Conservation (phyloP, 257 asterid species). For the Solanum bulbocastanum region DNA sequence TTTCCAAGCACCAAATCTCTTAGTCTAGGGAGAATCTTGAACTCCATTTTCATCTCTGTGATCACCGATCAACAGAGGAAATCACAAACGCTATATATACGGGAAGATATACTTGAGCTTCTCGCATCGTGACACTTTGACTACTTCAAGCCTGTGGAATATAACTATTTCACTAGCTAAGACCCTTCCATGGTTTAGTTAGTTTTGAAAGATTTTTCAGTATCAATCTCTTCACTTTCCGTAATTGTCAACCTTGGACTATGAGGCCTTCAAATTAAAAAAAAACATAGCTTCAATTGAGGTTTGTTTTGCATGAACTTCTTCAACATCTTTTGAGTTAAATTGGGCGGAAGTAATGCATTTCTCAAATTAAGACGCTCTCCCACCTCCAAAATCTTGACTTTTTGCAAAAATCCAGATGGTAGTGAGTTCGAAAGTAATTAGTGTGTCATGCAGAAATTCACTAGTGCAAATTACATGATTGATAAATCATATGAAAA, state of each 20-base stretch:
- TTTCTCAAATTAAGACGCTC: too few relatives aligned
- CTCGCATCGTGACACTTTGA: background rate
- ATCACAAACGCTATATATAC: background rate
- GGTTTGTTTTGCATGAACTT: background rate
- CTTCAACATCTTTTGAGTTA: too few relatives aligned
- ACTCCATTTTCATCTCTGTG: too few relatives aligned
- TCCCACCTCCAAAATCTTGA: too few relatives aligned
- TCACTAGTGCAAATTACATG: too few relatives aligned
- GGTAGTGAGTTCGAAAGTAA: too few relatives aligned
- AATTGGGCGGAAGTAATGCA: too few relatives aligned
- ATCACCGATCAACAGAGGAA: background rate
- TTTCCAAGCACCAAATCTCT: background rate
- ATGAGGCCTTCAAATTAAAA: background rate
- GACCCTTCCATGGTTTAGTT: background rate
- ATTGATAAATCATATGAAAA: too few relatives aligned
- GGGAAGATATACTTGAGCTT: background rate
- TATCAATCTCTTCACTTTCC: background rate
- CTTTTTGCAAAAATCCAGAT: too few relatives aligned
- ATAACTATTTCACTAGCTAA: background rate
- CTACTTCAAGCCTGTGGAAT: background rate
- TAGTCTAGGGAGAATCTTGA: background rate
- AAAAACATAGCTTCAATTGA: background rate
- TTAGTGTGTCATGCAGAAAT: too few relatives aligned
- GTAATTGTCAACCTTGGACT: background rate
- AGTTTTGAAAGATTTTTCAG: background rate